Evolutionary conservation across 108 stramenopile species (phyloP).

Genomic region (Cyclotella distinguenda): DNA sequence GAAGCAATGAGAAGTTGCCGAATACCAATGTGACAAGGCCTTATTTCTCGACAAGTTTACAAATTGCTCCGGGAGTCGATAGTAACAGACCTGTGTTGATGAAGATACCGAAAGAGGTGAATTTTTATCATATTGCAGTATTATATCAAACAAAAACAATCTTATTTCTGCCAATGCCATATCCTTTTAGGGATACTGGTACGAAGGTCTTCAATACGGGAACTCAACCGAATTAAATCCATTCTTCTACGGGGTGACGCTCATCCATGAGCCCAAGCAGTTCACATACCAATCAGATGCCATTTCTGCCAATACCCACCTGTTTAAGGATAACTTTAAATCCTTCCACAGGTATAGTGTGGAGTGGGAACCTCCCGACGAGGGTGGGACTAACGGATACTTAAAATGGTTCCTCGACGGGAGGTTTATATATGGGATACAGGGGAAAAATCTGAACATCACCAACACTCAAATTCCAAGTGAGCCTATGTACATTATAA

Average conservation of each 20-base stretch:
- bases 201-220: slow-evolving; percentile 77
- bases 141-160: no score
- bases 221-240: slow-evolving; percentile 77
- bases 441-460: slow-evolving; percentile 55
- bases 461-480: slow-evolving; percentile 81
- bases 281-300: slow-evolving; percentile 88
- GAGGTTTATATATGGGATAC: slow-evolving; percentile 63
- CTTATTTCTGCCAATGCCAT: no score
- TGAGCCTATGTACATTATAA: slow-evolving; percentile 88
- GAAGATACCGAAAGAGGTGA: slow-evolving; percentile 40
- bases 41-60: slow-evolving; percentile 83
- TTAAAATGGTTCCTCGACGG: slow-evolving; percentile 81
- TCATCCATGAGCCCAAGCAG: slow-evolving; percentile 68
- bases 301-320: slow-evolving; percentile 75
- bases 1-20: slow-evolving; percentile 58
- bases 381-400: slow-evolving; percentile 66
- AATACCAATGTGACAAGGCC: slow-evolving; percentile 76
- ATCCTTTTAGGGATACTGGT: slow-evolving; percentile 90
- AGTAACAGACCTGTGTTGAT: slow-evolving; percentile 55
- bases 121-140: neutral
- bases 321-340: slow-evolving; percentile 65
- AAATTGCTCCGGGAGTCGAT: slow-evolving; percentile 59
- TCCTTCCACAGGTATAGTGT: slow-evolving; percentile 72
- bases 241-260: slow-evolving; percentile 87
- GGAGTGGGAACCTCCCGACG: slow-evolving; percentile 87